Evolutionary conservation across 1,284 basidiomycete species (phyloP), one percentile per base, ranked within the genome.

Genomic region (Farysia itapuensis): DNA sequence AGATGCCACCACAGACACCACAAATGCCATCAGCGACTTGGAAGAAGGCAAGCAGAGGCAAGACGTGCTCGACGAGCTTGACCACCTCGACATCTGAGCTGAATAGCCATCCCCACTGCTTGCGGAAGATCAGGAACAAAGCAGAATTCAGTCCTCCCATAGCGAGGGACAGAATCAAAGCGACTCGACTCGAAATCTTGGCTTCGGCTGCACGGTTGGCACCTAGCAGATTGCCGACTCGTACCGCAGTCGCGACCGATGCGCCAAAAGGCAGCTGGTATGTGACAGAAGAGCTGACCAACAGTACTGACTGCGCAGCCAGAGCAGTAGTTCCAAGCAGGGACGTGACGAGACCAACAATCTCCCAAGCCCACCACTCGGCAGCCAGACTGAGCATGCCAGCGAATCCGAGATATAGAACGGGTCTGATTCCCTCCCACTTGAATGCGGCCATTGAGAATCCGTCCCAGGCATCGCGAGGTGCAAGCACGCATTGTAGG

Each of bases 331-430:
- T 78, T 22, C 77, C 76, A 13, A 77, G 66, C 22, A 52, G 44
- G 34, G 56, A 54, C 15, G 69, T 73, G 20, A 63, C 56, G 5
- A 66, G 48, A 18, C 63, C 35, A 84, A 87, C 28, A 77, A 84
- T 65, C 81, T 92, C 90, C 90, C 90, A 92, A 26, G 86, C 85
- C 89, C 89, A 92, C 90, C 90, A 93, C 74, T 93, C 90, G 8
- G 84, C 84, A 2, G 87, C 88, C 8, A 82, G 74, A 5, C 89
- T 90, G 7, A 95, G 79, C 45, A 67, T 65, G 22, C 66, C 64
- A 1, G 65, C 64, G 20, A 69, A 53, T n/a, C 72, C 72, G 22
- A 75, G 58, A 20, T 28, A 43, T 12, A 57, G 43, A 19, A 67
- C 66, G 4, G 60, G 54, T 16, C 35, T 41, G 37, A 73, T 47